phyloP scores from a whole-genome alignment of 1,284 basidiomycete species.

The Xerocomus amazonicus region DNA sequence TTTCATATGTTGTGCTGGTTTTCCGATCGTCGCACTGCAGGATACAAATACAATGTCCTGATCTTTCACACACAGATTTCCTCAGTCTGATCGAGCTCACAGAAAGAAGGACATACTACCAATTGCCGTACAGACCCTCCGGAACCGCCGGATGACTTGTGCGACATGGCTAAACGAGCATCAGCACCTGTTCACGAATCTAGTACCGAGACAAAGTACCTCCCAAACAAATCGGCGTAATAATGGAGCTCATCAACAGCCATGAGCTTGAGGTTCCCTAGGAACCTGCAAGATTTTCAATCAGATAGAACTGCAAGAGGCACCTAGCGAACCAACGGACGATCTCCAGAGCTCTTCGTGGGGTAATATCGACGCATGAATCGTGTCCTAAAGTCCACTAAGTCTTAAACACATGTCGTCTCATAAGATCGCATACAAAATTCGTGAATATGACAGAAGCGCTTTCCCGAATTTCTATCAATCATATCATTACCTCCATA shows the following conservation, averaged over 20 bases:
- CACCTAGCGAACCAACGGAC: slow-evolving; percentile 32
- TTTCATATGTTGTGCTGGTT: slow-evolving; percentile 76
- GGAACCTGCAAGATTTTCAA: slow-evolving; percentile 45
- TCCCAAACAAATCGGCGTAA: slow-evolving; percentile 70
- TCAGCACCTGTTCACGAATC: slow-evolving; percentile 1
- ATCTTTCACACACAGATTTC: slow-evolving; percentile 41
- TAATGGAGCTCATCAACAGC: slow-evolving; percentile 87
- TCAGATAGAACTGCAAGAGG: slow-evolving; percentile 2
- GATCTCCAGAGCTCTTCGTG: slow-evolving; percentile 83
- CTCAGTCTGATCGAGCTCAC: neutral
- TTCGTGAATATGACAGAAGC: slow-evolving; percentile 76
- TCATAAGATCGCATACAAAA: slow-evolving; percentile 47
- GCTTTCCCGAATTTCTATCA: slow-evolving; percentile 56
- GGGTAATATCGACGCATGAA: slow-evolving; percentile 84
- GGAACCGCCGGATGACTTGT: slow-evolving; percentile 70
- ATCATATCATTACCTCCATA: neutral
- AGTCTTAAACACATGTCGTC: neutral
- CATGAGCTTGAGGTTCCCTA: slow-evolving; percentile 74
- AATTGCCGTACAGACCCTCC: slow-evolving; percentile 78
- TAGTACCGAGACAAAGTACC: slow-evolving; percentile 37
- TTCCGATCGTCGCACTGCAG: slow-evolving; percentile 85
- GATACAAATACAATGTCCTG: slow-evolving; percentile 68
- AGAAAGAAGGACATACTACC: slow-evolving; percentile 61
- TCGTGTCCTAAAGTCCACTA: slow-evolving; percentile 64
- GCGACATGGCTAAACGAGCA: slow-evolving; percentile 64